A percentile compares a stretch with the other conserved stretches of the same genome.
Evolutionary conservation across 73 alveolate species (phyloP).

Genomic region (Paramecium biaurelia): DNA sequence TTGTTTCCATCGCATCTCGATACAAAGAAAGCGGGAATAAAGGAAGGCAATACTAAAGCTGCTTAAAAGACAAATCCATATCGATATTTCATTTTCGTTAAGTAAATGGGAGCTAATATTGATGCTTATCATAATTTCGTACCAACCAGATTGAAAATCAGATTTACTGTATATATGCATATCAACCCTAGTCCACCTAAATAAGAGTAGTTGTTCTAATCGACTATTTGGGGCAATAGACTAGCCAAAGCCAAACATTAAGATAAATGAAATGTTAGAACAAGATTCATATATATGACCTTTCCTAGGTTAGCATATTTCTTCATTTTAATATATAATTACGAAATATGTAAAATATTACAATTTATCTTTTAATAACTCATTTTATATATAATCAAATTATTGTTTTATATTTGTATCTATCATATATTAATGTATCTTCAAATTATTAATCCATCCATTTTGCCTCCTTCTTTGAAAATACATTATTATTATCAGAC

Average conservation of each 20-base stretch:
- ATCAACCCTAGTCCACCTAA: background rate
- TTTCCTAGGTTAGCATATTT: background rate
- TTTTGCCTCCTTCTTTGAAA: background rate
- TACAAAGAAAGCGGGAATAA: background rate
- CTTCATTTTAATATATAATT: background rate
- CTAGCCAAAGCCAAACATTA: slow-evolving; percentile 7
- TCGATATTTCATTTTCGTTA: background rate
- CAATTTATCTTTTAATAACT: background rate
- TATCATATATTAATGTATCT: background rate
- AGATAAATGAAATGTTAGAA: slow-evolving; percentile 8
- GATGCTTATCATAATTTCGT: background rate
- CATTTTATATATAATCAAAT: background rate
- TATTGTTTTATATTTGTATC: background rate
- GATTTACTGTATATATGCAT: background rate
- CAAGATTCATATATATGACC: background rate
- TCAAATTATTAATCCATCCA: background rate
- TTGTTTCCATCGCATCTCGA: background rate
- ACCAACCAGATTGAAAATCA: background rate
- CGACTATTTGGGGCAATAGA: background rate
- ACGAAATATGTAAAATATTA: background rate
- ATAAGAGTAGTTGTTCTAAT: background rate
- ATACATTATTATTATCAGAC: background rate
- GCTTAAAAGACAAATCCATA: background rate
- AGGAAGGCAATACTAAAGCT: background rate
- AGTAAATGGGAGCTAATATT: background rate